A percentile compares a stretch with the other conserved stretches of the same genome.
Conservation (phyloP, 306 rosid species). For the Dalbergia cultrata region DNA sequence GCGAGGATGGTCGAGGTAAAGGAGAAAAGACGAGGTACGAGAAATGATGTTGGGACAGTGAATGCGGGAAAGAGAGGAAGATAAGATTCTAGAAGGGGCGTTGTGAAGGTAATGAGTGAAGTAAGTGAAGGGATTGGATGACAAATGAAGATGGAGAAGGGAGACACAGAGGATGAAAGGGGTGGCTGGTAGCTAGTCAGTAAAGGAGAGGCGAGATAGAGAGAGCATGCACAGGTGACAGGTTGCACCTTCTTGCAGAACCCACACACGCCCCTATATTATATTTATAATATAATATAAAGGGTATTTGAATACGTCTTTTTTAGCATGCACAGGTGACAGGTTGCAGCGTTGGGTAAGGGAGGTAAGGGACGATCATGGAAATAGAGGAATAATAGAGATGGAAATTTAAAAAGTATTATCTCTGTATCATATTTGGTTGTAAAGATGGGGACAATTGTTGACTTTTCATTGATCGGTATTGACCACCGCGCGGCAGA, state of each 20-base stretch:
- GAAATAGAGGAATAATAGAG: no score
- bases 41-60: no score
- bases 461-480: no score
- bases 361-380: no score
- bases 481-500: no score
- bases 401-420: no score
- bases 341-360: no score
- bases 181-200: not conserved
- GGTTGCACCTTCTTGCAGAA: constrained; percentile 7
- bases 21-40: not conserved
- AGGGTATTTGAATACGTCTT: no score
- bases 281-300: not conserved
- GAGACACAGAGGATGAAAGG: not conserved
- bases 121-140: not conserved
- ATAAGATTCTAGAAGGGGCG: not conserved
- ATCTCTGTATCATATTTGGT: no score
- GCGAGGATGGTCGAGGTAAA: no score
- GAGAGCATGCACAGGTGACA: constrained; percentile 45
- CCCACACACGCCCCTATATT: not conserved
- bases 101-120: not conserved
- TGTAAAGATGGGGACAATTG: no score
- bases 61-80: not conserved
- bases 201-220: not conserved
- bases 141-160: not conserved
- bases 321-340: no score